phyloP scores from a whole-genome alignment of 2,329 filamentous ascomycete species.

The Fusarium sp. region DNA sequence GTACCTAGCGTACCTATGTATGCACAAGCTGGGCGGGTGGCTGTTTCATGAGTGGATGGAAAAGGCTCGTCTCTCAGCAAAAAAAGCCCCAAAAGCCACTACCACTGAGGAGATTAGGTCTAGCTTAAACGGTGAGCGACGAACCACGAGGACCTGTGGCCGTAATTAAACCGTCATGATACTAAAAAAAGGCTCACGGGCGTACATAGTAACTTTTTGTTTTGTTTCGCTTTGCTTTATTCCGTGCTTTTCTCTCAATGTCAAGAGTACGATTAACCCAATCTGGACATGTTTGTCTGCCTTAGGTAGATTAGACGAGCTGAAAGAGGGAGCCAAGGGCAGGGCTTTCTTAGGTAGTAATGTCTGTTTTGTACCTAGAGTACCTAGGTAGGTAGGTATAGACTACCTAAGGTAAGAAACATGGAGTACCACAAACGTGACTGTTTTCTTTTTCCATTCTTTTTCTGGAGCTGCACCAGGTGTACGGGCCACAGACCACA shows the following conservation, averaged over 20 bases:
- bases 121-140: conserved; percentile 40
- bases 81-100: background rate
- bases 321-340: conserved; percentile 17
- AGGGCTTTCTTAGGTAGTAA: background rate
- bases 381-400: too few species aligned
- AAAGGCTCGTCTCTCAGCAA: conserved; percentile 14
- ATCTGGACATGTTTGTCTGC: conserved; percentile 13
- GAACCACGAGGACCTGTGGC: conserved; percentile 27
- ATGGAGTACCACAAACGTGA: background rate
- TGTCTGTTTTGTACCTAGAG: background rate
- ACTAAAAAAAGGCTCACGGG: conserved; percentile 38
- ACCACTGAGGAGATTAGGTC: conserved; percentile 14
- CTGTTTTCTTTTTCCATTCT: background rate
- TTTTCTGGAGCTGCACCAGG: background rate
- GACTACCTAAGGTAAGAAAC: conserved; percentile 18
- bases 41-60: conserved; percentile 36
- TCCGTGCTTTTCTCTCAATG: background rate
- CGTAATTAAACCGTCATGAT: conserved; percentile 45
- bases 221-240: background rate
- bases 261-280: conserved; percentile 1
- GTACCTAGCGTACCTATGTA: background rate
- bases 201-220: background rate
- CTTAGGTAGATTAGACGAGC: conserved; percentile 25
- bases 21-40: conserved; percentile 30
- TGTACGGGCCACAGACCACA: conserved; percentile 20